A percentile compares a stretch with the other conserved stretches of the same genome.
Evolutionary conservation across 306 rosid genomes (phyloP).

Genomic region (Crataegus laevigata): DNA sequence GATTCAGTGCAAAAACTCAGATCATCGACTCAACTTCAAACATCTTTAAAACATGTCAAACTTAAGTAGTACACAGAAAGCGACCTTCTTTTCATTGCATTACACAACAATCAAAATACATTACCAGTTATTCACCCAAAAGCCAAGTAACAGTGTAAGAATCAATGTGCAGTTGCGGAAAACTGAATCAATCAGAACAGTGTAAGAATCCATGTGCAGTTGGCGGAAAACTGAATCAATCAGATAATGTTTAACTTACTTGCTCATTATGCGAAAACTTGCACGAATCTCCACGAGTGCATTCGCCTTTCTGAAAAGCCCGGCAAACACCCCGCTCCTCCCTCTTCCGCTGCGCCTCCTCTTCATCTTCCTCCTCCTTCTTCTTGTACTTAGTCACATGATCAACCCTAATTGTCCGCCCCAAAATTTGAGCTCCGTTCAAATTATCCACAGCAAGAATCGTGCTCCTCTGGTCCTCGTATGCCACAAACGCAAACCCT

Average conservation of each 20-base stretch:
- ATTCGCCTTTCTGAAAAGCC: constrained; percentile 85
- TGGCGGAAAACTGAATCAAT: not conserved
- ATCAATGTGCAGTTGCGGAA: not conserved
- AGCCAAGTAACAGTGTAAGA: not conserved
- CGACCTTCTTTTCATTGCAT: not conserved
- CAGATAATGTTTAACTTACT: constrained; percentile 31
- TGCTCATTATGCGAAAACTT: constrained; percentile 85
- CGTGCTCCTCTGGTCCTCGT: constrained; percentile 91
- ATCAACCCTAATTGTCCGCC: constrained; percentile 83
- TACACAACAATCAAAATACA: not conserved
- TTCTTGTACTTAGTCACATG: constrained; percentile 75
- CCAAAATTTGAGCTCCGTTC: constrained; percentile 78
- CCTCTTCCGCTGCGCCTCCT: constrained; percentile 63
- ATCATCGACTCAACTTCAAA: not conserved
- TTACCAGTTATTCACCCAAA: not conserved
- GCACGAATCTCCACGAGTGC: constrained; percentile 88
- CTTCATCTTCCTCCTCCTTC: constrained; percentile 94
- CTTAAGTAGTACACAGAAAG: not conserved
- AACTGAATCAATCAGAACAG: not conserved
- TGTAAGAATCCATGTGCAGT: not conserved
- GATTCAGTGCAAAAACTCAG: not conserved
- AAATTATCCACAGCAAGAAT: constrained; percentile 88
- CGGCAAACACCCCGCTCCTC: constrained; percentile 94
- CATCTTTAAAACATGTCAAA: not conserved
- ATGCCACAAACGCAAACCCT: constrained; percentile 86